These are phyloP conservation scores for Penicillium odoratum DNA, from an alignment of 495 filamentous ascomycete species.

Conservation along the genomic window DNA sequence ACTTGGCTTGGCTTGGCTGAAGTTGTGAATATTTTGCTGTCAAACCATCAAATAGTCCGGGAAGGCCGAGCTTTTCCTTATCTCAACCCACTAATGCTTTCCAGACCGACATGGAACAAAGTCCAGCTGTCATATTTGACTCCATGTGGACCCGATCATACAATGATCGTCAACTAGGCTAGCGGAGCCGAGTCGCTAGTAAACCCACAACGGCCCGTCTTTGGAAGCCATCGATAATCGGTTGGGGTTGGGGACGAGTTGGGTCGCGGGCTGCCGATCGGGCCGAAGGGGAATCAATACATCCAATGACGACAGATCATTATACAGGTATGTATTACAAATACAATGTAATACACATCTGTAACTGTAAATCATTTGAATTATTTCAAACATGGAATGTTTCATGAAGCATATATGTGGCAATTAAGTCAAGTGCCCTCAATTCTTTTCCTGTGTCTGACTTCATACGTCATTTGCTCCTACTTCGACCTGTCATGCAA, in stretches of 20 bases:
- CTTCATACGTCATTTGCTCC: slow-evolving; percentile 3
- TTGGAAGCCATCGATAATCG: background rate
- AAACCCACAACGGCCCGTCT: background rate
- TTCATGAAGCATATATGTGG: background rate
- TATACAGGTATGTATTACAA: background rate
- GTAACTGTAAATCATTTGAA: background rate
- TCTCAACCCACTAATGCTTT: slow-evolving; percentile 5
- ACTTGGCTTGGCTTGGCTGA: slow-evolving; percentile 1
- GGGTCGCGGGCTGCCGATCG: slow-evolving; percentile 6
- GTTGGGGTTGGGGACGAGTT: background rate
- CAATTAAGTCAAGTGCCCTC: background rate
- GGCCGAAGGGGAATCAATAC: slow-evolving; percentile 10
- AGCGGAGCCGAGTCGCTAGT: background rate
- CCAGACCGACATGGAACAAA: slow-evolving; percentile 8
- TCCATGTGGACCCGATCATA: slow-evolving; percentile 2
- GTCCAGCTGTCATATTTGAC: slow-evolving; percentile 11
- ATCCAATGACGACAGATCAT: background rate
- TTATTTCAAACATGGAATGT: background rate
- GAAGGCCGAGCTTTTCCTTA: slow-evolving; percentile 6
- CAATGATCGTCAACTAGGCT: background rate
- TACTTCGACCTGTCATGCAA: slow-evolving; percentile 10
- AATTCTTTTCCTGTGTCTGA: background rate
- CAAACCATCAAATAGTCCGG: background rate
- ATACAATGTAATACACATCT: background rate
- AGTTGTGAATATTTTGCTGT: background rate